Conservation (phyloP, 2,329 filamentous ascomycete genomes). For the Sporothrix dimorphospora region DNA sequence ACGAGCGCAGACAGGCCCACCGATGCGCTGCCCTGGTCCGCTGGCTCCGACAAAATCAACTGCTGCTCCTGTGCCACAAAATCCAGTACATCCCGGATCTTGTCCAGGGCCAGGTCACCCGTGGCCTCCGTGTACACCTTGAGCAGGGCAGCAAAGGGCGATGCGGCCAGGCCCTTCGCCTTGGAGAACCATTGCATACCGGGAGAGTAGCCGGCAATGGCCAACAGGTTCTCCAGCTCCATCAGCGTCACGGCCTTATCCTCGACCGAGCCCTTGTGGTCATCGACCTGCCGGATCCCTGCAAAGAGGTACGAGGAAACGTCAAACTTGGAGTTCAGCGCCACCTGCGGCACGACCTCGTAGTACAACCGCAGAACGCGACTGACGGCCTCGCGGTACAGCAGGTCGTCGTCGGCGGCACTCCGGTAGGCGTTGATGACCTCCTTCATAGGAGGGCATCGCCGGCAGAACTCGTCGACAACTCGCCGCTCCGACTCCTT, state of each 20-base stretch:
- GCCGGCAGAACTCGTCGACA: slow-evolving; percentile 72
- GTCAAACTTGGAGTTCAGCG: slow-evolving; percentile 84
- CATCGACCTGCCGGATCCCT: slow-evolving; percentile 65
- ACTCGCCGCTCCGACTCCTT: slow-evolving; percentile 68
- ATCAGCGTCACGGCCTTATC: slow-evolving; percentile 63
- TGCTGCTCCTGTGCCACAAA: slow-evolving; percentile 67
- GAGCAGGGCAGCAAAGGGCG: slow-evolving; percentile 73
- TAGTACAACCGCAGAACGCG: slow-evolving; percentile 84
- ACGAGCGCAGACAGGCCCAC: slow-evolving; percentile 52
- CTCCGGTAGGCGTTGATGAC: slow-evolving; percentile 74
- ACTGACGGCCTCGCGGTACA: slow-evolving; percentile 78
- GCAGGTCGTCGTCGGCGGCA: slow-evolving; percentile 66
- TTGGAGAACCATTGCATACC: slow-evolving; percentile 92
- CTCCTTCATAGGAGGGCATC: slow-evolving; percentile 81
- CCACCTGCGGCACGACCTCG: slow-evolving; percentile 75
- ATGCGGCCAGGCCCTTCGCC: slow-evolving; percentile 62
- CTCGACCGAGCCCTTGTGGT: slow-evolving; percentile 51
- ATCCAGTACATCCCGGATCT: slow-evolving; percentile 59
- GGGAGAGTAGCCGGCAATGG: slow-evolving; percentile 77
- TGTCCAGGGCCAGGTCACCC: slow-evolving; percentile 51
- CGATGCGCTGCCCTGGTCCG: neutral
- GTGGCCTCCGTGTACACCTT: slow-evolving; percentile 58
- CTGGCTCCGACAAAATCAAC: slow-evolving; percentile 42
- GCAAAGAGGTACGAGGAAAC: slow-evolving; percentile 76
- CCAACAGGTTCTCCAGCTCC: slow-evolving; percentile 79